Base-by-base conservation (phyloP, 129 eudicot species). In the Glebionis coronaria region DNA sequence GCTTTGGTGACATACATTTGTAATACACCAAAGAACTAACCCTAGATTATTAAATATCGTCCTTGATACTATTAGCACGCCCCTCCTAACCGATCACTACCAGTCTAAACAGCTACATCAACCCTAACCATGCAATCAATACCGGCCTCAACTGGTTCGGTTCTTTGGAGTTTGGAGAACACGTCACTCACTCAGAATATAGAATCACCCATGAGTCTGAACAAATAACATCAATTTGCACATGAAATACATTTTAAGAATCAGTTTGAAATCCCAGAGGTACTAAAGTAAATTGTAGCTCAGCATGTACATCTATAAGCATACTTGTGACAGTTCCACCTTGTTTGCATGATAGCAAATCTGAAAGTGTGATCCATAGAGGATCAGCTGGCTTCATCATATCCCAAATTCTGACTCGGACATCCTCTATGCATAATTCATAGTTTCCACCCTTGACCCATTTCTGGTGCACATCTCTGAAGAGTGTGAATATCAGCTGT, bases 381-480 rank as follows among this genome's bases (percentile, higher is more conserved):
- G 95, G 89, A 69, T 92, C 98, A 12, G 78, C 82, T 52, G 98
- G 96, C 75, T 92, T 92, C 80, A 92, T 96, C 98, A 92, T 88
- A 68, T 92, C 96, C 98, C 98, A 92, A n/a, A 92, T 92, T 75
- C 88, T 96, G 68, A 88, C 96, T 57, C 98, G 77, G 50, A 92
- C 98, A 59, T 92, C 98, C 75, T 92, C 98, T 35, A 92, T 88
- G 67, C 96, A 92, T 25, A 88, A 65, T 63, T 92, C 98, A 35
- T 92, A 88, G 75, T 92, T 88, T 56, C 98, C 98, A 73, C 98
- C 98, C 68, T 92, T 96, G 2, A 92, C 88, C 98, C 98, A 92
- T 75, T 92, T 92, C 71, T 88, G 96, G 69, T 92, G 98, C 63
- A 92, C 98, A 71, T 92, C 96, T 73, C 98, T 92, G 85, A 19